Conservation (phyloP, 2,329 filamentous ascomycete species). For the Sphaerulina musiva region DNA sequence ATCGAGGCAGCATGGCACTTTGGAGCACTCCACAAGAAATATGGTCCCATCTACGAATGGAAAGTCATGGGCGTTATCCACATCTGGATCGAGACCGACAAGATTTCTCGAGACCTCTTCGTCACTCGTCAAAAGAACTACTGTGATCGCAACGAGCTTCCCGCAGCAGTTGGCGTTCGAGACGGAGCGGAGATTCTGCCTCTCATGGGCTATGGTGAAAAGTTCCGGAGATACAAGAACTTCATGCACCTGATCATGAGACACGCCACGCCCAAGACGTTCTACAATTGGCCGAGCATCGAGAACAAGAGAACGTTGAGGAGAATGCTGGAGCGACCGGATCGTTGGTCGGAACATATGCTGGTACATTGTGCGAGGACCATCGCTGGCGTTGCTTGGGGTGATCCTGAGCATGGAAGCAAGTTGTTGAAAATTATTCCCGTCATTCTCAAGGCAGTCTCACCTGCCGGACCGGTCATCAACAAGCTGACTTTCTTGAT, state of each 20-base stretch:
- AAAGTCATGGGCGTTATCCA: conserved; percentile 31
- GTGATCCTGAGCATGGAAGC: conserved; percentile 31
- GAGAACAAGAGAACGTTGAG: conserved; percentile 34
- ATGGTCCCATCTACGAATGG: conserved; percentile 34
- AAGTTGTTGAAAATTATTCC: conserved; percentile 33
- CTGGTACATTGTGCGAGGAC: conserved; percentile 33
- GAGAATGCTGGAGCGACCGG: conserved; percentile 29
- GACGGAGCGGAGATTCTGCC: conserved; percentile 32
- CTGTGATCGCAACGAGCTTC: conserved; percentile 34
- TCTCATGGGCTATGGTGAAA: conserved; percentile 31
- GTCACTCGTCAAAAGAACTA: conserved; percentile 30
- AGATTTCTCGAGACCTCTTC: conserved; percentile 33
- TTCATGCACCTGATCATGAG: conserved; percentile 35
- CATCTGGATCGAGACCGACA: conserved; percentile 35
- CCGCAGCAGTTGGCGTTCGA: conserved; percentile 29
- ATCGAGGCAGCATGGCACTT: conserved; percentile 34
- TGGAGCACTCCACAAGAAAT: conserved; percentile 32
- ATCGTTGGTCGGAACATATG: conserved; percentile 32
- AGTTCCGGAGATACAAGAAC: conserved; percentile 31
- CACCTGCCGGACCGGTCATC: conserved; percentile 31
- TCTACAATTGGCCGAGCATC: conserved; percentile 30
- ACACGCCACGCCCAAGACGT: conserved; percentile 27
- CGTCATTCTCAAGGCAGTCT: conserved; percentile 32
- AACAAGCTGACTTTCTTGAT: conserved; percentile 33
- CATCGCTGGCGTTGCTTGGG: conserved; percentile 32